Conservation (phyloP, 2,329 filamentous ascomycete species). For the Fusarium xylarioides region DNA sequence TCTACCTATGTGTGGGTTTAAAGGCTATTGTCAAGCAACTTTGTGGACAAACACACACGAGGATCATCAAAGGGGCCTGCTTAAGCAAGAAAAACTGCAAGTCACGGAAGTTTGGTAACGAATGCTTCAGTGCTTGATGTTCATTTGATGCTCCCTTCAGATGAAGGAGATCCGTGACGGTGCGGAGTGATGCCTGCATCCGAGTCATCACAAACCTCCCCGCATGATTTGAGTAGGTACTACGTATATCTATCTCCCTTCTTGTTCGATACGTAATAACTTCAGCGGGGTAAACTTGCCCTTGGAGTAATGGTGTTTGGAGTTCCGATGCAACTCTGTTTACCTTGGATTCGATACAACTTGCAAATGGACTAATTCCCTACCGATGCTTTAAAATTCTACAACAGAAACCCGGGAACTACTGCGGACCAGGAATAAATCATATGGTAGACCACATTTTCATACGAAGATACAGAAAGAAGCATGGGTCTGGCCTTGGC, state of each 20-base stretch:
- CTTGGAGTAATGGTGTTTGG: neutral
- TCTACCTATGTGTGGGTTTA: neutral
- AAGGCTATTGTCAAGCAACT: neutral
- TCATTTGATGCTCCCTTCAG: neutral
- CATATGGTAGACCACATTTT: neutral
- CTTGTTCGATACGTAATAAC: neutral
- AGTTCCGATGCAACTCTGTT: neutral
- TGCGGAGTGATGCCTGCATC: neutral
- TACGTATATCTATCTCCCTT: neutral
- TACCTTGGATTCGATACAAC: neutral
- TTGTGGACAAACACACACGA: neutral
- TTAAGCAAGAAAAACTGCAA: neutral
- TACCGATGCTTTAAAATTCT: neutral
- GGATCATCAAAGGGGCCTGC: neutral
- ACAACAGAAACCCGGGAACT: neutral
- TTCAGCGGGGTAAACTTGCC: neutral
- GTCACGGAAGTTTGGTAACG: neutral
- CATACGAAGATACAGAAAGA: neutral
- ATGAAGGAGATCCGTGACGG: neutral
- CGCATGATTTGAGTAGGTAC: neutral
- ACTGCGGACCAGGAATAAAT: neutral
- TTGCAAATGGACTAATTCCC: neutral
- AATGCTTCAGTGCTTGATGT: neutral
- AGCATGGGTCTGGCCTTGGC: slow-evolving; percentile 14
- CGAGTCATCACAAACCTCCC: neutral